A percentile compares a stretch with the other conserved stretches of the same genome.
These are phyloP conservation scores for Alternaria sp. DNA, from an alignment of 2,329 filamentous ascomycete genomes.

Conservation along the genomic window DNA sequence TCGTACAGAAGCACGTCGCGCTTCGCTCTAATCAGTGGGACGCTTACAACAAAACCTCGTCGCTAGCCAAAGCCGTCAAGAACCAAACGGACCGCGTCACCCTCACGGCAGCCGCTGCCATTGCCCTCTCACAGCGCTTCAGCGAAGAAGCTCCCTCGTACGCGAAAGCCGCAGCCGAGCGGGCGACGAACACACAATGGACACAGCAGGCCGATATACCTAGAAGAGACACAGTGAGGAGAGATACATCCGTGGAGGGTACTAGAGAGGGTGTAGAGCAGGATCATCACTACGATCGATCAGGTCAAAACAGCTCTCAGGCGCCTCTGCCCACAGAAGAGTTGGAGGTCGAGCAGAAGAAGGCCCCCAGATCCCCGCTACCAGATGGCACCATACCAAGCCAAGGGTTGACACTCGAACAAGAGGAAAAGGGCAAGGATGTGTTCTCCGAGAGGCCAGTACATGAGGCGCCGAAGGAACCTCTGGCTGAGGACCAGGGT, in stretches of 20 bases:
- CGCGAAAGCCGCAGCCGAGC: conserved; percentile 30
- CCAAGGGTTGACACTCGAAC: conserved; percentile 38
- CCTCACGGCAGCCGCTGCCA: conserved; percentile 66
- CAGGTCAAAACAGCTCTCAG: conserved; percentile 49
- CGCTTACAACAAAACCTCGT: conserved; percentile 68
- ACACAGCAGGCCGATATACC: conserved; percentile 35
- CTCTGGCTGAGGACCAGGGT: conserved; percentile 37
- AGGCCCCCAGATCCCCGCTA: conserved; percentile 52
- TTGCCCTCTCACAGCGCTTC: conserved; percentile 64
- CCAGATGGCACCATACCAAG: conserved; percentile 61
- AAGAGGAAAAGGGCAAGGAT: conserved; percentile 42
- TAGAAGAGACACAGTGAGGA: conserved; percentile 38
- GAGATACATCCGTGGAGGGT: conserved; percentile 19
- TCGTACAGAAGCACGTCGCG: conserved; percentile 62
- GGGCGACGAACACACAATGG: conserved; percentile 23
- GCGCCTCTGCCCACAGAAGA: conserved; percentile 49
- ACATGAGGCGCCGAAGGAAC: conserved; percentile 47
- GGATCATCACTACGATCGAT: conserved; percentile 59
- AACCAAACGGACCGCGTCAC: conserved; percentile 67
- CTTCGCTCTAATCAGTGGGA: conserved; percentile 68
- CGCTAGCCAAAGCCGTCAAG: conserved; percentile 67
- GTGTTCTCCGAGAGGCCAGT: conserved; percentile 39
- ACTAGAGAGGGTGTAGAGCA: conserved; percentile 54
- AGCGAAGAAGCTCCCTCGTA: conserved; percentile 56
- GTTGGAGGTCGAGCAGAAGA: conserved; percentile 55